phyloP scores from a whole-genome alignment of 257 asterid genomes.

The Eustoma russellianum region DNA sequence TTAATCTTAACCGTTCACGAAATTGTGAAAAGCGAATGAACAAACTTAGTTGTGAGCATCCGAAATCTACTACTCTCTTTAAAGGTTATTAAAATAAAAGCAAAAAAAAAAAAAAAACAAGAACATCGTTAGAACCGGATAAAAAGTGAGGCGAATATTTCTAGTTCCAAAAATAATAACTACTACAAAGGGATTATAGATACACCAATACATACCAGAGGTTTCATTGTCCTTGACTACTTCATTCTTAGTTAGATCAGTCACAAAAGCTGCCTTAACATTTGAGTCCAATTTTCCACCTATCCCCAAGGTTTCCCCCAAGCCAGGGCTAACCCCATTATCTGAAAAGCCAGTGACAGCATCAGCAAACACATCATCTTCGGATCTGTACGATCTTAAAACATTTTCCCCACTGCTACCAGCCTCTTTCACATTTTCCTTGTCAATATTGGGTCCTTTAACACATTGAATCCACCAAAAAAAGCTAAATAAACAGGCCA shows the following conservation, averaged over 20 bases:
- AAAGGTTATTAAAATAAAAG: too few relatives aligned
- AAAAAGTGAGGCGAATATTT: neutral
- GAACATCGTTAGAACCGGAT: too few relatives aligned
- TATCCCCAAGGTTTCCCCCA: constrained; percentile 29
- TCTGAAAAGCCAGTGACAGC: constrained; percentile 65
- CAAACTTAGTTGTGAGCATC: too few relatives aligned
- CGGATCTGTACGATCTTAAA: constrained; percentile 42
- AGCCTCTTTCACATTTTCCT: constrained; percentile 22
- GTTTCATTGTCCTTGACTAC: constrained; percentile 20
- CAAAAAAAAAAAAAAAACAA: too few relatives aligned
- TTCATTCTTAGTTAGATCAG: constrained; percentile 19
- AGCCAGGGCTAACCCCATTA: constrained; percentile 34
- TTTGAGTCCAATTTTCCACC: constrained; percentile 15
- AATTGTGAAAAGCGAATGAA: too few relatives aligned
- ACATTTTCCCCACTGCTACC: constrained; percentile 29
- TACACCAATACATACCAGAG: constrained; percentile 30
- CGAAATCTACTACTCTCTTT: too few relatives aligned
- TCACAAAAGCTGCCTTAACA: constrained; percentile 24
- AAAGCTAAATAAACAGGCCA: constrained; percentile 2
- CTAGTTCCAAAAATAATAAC: constrained; percentile 1
- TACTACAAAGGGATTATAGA: too few relatives aligned
- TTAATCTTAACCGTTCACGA: too few relatives aligned
- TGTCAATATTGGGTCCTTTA: constrained; percentile 44
- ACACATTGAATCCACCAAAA: constrained; percentile 5
- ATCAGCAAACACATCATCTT: constrained; percentile 69